phyloP scores from a whole-genome alignment of 768 basidiomycete species.

The Suillus hirtellus region DNA sequence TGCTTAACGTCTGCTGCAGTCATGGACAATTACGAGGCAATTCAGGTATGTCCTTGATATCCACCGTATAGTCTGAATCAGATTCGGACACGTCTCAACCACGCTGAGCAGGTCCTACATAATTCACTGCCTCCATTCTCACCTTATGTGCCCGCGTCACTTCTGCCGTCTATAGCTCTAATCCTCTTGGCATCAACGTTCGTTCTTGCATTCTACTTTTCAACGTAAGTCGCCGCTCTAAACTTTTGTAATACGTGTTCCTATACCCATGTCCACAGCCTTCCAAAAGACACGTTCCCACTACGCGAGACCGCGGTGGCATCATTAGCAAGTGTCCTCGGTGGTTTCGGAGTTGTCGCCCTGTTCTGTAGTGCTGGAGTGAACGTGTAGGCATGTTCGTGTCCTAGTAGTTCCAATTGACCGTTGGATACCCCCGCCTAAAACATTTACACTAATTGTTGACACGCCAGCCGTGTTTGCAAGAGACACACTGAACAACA shows the following conservation, averaged over 20 bases:
- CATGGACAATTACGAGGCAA: conserved; percentile 58
- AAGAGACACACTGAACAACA: conserved; percentile 60
- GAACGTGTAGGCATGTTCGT: conserved; percentile 55
- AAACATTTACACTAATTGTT: conserved; percentile 53
- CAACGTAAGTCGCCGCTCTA: conserved; percentile 56
- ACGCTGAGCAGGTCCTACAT: conserved; percentile 55
- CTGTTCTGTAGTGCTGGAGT: conserved; percentile 87
- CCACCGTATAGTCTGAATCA: neutral
- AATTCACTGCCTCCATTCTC: conserved; percentile 65
- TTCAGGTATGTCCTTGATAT: conserved; percentile 46
- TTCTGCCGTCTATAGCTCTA: conserved; percentile 77
- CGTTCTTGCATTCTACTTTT: conserved; percentile 86
- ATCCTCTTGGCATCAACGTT: conserved; percentile 75
- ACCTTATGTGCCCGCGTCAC: conserved; percentile 63
- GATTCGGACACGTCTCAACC: conserved; percentile 10
- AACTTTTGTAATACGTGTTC: conserved; percentile 5
- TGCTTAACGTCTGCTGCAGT: conserved; percentile 20
- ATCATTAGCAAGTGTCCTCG: conserved; percentile 70
- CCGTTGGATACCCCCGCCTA: neutral
- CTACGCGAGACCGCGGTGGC: conserved; percentile 72
- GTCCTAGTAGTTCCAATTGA: neutral
- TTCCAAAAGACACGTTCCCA: conserved; percentile 71
- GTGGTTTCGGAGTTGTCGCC: conserved; percentile 87
- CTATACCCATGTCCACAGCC: conserved; percentile 43
- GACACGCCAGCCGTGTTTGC: conserved; percentile 80